Evolutionary conservation across 257 asterid species (phyloP).

Genomic region (Solanum appendiculatum): DNA sequence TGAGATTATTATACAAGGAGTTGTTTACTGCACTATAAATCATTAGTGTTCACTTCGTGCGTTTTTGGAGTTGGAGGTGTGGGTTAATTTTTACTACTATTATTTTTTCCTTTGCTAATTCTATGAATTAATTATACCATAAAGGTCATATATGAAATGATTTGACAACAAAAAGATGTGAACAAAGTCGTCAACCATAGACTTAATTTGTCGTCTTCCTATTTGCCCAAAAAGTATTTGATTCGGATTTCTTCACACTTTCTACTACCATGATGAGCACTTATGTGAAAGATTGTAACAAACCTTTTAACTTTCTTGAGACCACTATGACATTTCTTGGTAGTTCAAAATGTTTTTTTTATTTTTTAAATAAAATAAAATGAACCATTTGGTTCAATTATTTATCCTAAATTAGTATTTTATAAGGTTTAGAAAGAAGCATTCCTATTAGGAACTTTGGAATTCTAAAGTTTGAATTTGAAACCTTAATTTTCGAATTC

Average conservation of each 20-base stretch:
- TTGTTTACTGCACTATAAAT: background rate
- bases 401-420: background rate
- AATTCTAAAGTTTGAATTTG: no score
- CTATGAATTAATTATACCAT: background rate
- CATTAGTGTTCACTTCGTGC: background rate
- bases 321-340: background rate
- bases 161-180: background rate
- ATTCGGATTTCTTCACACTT: background rate
- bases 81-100: background rate
- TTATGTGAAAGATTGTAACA: background rate
- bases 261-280: background rate
- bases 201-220: background rate
- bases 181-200: background rate
- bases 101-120: background rate
- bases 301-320: background rate
- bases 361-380: no score
- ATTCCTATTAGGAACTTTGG: background rate
- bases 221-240: background rate
- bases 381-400: background rate
- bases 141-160: background rate
- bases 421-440: background rate
- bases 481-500: no score
- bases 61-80: background rate
- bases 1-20: background rate
- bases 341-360: background rate